Evolutionary conservation across 306 rosid species (phyloP), one percentile per base, ranked within the genome.

Genomic region (Carpinus viminea): DNA sequence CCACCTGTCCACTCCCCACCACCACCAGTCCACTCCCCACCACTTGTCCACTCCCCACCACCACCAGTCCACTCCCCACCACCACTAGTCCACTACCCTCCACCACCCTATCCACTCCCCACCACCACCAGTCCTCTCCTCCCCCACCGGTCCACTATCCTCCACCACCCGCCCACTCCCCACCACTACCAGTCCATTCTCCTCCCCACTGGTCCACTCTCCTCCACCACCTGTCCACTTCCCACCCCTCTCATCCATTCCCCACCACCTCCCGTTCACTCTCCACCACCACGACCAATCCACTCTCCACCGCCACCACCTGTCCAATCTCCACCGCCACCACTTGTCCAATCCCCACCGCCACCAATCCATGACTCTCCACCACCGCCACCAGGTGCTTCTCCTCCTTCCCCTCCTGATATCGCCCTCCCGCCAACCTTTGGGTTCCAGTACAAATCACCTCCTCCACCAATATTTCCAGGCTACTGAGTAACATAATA

Each of bases 381-480:
- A 0, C 78, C 34, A 31, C 71, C 64, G 12, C 68, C 66, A 0
- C 76, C 76, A 7, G 31, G 18, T 0, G 26, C 21, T 3, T 2
- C 38, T 31, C 65, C 76, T 28, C 76, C 75, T 11, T 53, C 64
- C 0, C 76, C 76, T 50, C 48, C 76, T 47, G 81, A 88, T 11
- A 34, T 88, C 11, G 2, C 62, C 59, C 70, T 90, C 5, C 92
- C 95, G 28, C 92, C 90, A 74, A 4, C 1, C 78, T 54, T 85
- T 2, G 92, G 95, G 26, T 13, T 88, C 12, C 61, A 77, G 6
- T 90, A 90, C 74, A 60, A 46, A 0, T 91, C 96, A 10, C 93
- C 97, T 15, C 97, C 97, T n/a, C 93, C 97, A 0, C 92, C 97
- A 15, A 41, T 80, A 45, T 76, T 89, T 81, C 61, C 15, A 16